Evolutionary conservation across 192 early-diverging fungal species (phyloP), one percentile per base, ranked within the genome.

Genomic region (Dissophora ornata): DNA sequence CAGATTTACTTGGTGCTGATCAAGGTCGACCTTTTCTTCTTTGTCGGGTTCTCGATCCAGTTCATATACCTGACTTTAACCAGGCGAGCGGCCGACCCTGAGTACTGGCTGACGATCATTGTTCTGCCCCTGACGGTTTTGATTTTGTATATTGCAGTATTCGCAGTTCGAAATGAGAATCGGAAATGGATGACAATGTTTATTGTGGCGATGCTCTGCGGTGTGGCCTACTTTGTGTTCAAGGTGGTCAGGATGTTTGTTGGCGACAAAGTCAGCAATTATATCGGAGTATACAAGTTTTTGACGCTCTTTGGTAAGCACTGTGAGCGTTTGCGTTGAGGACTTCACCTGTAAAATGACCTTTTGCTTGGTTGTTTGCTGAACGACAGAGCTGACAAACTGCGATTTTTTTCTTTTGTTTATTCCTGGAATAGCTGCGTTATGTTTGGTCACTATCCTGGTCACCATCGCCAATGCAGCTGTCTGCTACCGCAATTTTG

Each of bases 11-110:
- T 96, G 51, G 81, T 93, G 57, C 78, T 94, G 15, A 80, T 96
- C 38, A 96, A 96, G 75, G 58, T 94, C 15, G 93, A 94, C 50
- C 75, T 94, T 1, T 95, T 93, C 80, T 96, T 96, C 81, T 93
- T 93, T 59, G 45, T 92, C 6, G 85, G 84, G 13, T 93, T 93
- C 62, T 84, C 87, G 11, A 81, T 91, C 26, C 91, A 93, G 61
- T 77, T 77, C 36, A 65, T 77, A 15, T 77, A 62, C 32, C 25
- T 77, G 28, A 67, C 73, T 2, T 53, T 77, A 21, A 55, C 59
- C n/a, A 73, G 85, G 16, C 58, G 68, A 22, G 41, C 69, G 1
- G 42, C 67, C 22, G 83, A 85, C 71, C 51, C 84, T 19, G 82
- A 84, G 52, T 83, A 81, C 41, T 85, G 73, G 38, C 78, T 86